Evolutionary conservation across 2,329 filamentous ascomycete genomes (phyloP).

Genomic region (Aspergillus sp.): DNA sequence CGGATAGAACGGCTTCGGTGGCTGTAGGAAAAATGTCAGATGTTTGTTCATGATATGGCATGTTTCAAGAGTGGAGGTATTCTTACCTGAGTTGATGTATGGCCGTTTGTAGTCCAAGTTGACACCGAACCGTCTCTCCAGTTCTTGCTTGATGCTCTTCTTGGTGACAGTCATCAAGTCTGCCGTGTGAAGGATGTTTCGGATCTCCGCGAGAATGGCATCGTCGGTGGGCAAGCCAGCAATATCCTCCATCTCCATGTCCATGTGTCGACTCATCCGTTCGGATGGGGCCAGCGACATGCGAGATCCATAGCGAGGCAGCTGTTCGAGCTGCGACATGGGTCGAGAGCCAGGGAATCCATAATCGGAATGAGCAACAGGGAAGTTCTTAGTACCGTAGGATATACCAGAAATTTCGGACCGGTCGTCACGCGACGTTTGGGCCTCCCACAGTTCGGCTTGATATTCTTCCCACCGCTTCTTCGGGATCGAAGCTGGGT

Average conservation of each 20-base stretch:
- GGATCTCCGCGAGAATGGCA: constrained; percentile 84
- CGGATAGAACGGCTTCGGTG: constrained; percentile 74
- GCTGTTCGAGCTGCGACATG: constrained; percentile 55
- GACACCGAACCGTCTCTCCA: constrained; percentile 86
- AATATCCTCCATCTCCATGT: constrained; percentile 72
- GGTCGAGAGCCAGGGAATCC: constrained; percentile 45
- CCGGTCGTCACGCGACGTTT: constrained; percentile 75
- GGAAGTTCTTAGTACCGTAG: constrained; percentile 71
- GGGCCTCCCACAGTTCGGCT: constrained; percentile 92
- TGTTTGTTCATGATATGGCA: not conserved
- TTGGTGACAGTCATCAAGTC: constrained; percentile 98
- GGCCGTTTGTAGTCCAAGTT: constrained; percentile 80
- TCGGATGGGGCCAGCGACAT: constrained; percentile 79
- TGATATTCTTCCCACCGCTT: constrained; percentile 99
- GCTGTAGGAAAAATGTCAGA: constrained; percentile 47
- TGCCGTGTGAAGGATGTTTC: constrained; percentile 83
- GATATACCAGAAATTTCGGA: constrained; percentile 92
- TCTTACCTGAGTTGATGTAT: constrained; percentile 89
- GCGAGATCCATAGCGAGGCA: constrained; percentile 58
- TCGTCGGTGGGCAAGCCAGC: constrained; percentile 80
- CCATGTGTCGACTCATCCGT: constrained; percentile 59
- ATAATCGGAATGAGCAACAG: constrained; percentile 43
- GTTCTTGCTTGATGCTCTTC: constrained; percentile 92
- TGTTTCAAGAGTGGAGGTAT: not conserved
- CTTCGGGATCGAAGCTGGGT: constrained; percentile 83